Conservation (phyloP, 2,329 filamentous ascomycete species). For the Paramyrothecium roridum region DNA sequence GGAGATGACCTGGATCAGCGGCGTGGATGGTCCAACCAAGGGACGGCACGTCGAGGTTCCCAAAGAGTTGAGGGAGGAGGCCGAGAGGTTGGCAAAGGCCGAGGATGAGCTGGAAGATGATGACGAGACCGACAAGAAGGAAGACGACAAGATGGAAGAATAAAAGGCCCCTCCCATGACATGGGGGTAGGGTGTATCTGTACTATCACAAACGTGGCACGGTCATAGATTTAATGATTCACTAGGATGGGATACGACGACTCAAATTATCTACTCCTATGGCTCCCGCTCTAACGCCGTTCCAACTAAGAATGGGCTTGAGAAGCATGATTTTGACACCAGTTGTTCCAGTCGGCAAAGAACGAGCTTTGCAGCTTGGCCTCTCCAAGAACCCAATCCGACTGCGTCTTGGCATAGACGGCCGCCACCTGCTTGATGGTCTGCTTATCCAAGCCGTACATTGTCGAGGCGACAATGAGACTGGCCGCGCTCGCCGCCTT, state of each 20-base stretch:
- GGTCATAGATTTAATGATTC: conserved; percentile 31
- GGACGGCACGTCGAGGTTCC: conserved; percentile 92
- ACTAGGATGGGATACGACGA: conserved; percentile 3
- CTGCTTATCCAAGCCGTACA: conserved; percentile 53
- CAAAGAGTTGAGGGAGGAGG: conserved; percentile 85
- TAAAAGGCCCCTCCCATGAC: conserved; percentile 37
- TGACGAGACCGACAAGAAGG: conserved; percentile 67
- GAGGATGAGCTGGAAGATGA: conserved; percentile 78
- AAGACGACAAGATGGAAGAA: conserved; percentile 86
- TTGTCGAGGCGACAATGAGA: conserved; percentile 61
- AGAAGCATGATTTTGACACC: conserved; percentile 54
- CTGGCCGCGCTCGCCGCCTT: conserved; percentile 72
- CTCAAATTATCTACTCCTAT: conserved; percentile 5
- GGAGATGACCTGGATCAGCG: conserved; percentile 98
- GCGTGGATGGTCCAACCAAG: conserved; percentile 79
- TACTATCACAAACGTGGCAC: conserved; percentile 30
- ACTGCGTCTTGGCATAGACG: conserved; percentile 62
- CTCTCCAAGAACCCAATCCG: conserved; percentile 53
- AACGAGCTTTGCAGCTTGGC: conserved; percentile 62
- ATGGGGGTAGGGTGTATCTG: conserved; percentile 19
- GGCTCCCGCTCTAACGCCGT: background rate
- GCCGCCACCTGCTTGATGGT: conserved; percentile 53
- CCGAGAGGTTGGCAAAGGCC: conserved; percentile 88
- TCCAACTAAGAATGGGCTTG: conserved; percentile 17
- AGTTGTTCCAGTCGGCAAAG: conserved; percentile 72